A percentile compares a stretch with the other conserved stretches of the same genome.
Conservation (phyloP, 768 basidiomycete genomes). For the Xerocomus spinulosus region DNA sequence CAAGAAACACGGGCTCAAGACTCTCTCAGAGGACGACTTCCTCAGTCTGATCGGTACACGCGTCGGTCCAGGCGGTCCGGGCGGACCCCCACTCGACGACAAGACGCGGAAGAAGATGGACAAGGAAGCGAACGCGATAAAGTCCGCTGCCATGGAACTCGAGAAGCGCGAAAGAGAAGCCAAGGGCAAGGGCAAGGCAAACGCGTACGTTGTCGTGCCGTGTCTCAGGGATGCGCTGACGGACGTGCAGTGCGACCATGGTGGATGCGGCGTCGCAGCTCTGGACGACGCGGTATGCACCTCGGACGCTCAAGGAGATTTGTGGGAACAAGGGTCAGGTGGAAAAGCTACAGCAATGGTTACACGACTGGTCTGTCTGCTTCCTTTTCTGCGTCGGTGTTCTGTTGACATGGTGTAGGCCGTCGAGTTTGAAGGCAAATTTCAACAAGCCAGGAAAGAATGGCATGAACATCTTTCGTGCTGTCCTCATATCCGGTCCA, state of each 20-base stretch:
- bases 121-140: slow-evolving; percentile 75
- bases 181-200: slow-evolving; percentile 20
- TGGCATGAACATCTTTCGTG: slow-evolving; percentile 81
- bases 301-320: slow-evolving; percentile 79
- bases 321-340: slow-evolving; percentile 94
- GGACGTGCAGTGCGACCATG: slow-evolving; percentile 23
- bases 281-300: slow-evolving; percentile 96
- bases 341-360: slow-evolving; percentile 85
- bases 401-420: slow-evolving; percentile 43
- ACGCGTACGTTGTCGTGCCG: slow-evolving; percentile 14
- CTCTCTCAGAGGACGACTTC: slow-evolving; percentile 84
- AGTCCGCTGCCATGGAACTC: slow-evolving; percentile 71
- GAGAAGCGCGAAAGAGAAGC: slow-evolving; percentile 64
- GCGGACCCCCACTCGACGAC: slow-evolving; percentile 53
- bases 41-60: slow-evolving; percentile 75
- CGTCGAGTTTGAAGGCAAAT: slow-evolving; percentile 58
- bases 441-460: slow-evolving; percentile 96
- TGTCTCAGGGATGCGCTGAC: not conserved
- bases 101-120: slow-evolving; percentile 78
- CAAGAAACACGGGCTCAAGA: slow-evolving; percentile 70
- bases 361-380: slow-evolving; percentile 71
- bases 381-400: not conserved
- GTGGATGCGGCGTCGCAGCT: slow-evolving; percentile 59
- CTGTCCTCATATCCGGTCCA: slow-evolving; percentile 85
- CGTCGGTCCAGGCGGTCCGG: slow-evolving; percentile 39